Percentiles rank a stretch among this genome's conserved stretches.
phyloP scores from a whole-genome alignment of 768 basidiomycete genomes.

The Gymnopilus dilepis region DNA sequence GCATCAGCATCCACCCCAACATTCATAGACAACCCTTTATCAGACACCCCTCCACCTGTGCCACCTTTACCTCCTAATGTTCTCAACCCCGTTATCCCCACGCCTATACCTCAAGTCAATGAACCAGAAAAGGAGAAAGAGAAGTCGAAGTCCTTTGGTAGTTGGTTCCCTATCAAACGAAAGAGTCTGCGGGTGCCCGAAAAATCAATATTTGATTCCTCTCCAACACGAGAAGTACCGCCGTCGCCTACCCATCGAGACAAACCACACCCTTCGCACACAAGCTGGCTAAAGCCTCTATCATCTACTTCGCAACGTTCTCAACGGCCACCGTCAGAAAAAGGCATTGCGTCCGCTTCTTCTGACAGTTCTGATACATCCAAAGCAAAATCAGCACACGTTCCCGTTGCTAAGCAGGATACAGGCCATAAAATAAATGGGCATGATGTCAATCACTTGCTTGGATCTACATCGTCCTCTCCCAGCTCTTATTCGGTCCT shows the following conservation, averaged over 20 bases:
- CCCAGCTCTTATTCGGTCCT: constrained; percentile 30
- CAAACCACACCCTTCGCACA: constrained; percentile 16
- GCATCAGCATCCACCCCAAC: constrained; percentile 35
- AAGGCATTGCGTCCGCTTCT: constrained; percentile 14
- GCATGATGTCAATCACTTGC: constrained; percentile 31
- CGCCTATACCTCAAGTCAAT: constrained; percentile 31
- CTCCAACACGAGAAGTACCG: constrained; percentile 23
- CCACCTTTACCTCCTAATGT: constrained; percentile 31
- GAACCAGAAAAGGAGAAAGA: constrained; percentile 42
- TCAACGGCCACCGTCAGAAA: constrained; percentile 26
- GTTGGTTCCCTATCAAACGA: constrained; percentile 57
- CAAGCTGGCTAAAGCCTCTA: constrained; percentile 30
- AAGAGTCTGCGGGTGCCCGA: constrained; percentile 51
- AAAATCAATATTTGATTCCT: constrained; percentile 27
- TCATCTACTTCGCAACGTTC: constrained; percentile 19
- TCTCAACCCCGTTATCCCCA: constrained; percentile 10
- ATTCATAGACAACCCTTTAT: constrained; percentile 23
- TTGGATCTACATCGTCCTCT: constrained; percentile 35
- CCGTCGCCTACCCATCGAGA: constrained; percentile 28
- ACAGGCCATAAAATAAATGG: constrained; percentile 29
- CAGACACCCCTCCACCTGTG: constrained; percentile 27
- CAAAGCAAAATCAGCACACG: constrained; percentile 23
- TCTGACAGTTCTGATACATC: constrained; percentile 18
- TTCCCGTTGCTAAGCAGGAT: constrained; percentile 17
- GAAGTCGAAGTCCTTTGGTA: constrained; percentile 41